Conservation (phyloP, 2,329 filamentous ascomycete genomes). For the Cytospora paraplurivora region DNA sequence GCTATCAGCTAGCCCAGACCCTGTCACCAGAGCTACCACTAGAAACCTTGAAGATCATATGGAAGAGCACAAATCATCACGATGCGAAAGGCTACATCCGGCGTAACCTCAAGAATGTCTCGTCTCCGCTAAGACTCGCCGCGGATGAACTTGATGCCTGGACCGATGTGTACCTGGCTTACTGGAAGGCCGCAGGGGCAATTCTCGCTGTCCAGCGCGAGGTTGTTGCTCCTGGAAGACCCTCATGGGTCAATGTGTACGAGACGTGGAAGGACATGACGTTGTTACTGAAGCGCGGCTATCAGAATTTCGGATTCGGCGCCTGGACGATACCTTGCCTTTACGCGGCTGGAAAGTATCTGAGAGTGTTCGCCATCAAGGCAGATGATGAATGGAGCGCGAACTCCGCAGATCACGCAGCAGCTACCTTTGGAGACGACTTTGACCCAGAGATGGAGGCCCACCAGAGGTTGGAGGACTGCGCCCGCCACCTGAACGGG, state of each 20-base stretch:
- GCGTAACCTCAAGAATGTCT: conserved; percentile 68
- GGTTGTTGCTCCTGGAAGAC: conserved; percentile 36
- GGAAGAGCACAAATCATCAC: conserved; percentile 68
- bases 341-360: conserved; percentile 82
- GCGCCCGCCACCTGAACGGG: conserved; percentile 84
- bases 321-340: conserved; percentile 93
- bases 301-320: conserved; percentile 73
- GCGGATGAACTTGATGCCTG: conserved; percentile 76
- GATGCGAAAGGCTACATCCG: conserved; percentile 70
- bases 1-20: conserved; percentile 72
- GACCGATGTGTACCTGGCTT: conserved; percentile 80
- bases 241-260: conserved; percentile 83
- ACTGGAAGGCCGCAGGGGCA: conserved; percentile 80
- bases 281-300: conserved; percentile 76
- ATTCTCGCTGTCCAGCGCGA: conserved; percentile 67
- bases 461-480: conserved; percentile 86
- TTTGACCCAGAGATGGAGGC: conserved; percentile 75
- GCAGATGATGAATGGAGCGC: conserved; percentile 71
- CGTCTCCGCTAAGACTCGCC: conserved; percentile 55
- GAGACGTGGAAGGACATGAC: conserved; percentile 86
- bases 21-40: conserved; percentile 70
- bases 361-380: conserved; percentile 86
- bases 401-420: conserved; percentile 42
- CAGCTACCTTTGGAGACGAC: conserved; percentile 71
- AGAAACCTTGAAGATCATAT: conserved; percentile 68